Evolutionary conservation across 257 asterid species (phyloP), one percentile per base, ranked within the genome.

Genomic region (Echites panduratus): DNA sequence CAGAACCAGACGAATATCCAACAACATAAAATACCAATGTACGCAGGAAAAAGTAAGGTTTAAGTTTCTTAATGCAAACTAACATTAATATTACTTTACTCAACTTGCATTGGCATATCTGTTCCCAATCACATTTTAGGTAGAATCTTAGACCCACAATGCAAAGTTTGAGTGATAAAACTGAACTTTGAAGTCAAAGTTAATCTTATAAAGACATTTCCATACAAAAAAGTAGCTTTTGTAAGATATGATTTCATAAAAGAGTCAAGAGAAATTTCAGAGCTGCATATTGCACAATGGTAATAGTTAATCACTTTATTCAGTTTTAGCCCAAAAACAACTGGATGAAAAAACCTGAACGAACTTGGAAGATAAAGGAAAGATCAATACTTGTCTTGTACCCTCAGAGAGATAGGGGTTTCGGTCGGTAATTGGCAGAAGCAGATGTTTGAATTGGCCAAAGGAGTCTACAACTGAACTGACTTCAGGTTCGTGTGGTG

Each of bases 361-460:
- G 13, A 76, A 57, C 53, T 44, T 29, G 66, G 70, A 56, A 11
- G 20, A 26, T 24, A 29, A 26, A 48, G 49, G 45, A 40, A 40
- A 58, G 77, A 70, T 17, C 20, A 8, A 72, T 66, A 92, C 99
- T 95, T 95, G 96, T 82, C 93, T 88, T 57, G 97, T 87, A 69
- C 99, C 99, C 82, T 91, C 98, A 0, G 96, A 86, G 58, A 95
- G 96, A 79, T 86, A 90, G 77, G 97, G 97, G 73, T 92, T 90
- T 29, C 95, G 88, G 70, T 95, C 99, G 29, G 96, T 80, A 70
- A 95, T 88, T 66, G 99, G 99, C 67, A 95, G 86, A 66, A 92
- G 96, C 84, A 94, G 84, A 73, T 90, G 97, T 85, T 87, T 93
- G 87, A 88, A 93, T 81, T 81, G 89, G 56, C 84, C 74, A 71